Conservation (phyloP, 2,329 filamentous ascomycete genomes). For the Graphilbum ipis-grandicollis region DNA sequence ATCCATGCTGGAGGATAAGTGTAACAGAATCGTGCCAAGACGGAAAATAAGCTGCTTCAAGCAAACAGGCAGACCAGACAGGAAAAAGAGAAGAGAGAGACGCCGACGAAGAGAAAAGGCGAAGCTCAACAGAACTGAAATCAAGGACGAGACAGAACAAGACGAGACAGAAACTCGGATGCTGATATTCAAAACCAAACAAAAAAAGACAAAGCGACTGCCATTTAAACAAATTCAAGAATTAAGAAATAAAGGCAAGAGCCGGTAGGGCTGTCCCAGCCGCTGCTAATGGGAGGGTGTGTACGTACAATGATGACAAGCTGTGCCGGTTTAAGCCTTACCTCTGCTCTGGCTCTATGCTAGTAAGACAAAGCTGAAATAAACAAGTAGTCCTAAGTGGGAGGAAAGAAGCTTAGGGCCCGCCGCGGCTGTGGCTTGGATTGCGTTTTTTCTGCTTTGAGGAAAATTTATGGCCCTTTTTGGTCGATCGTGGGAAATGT, state of each 20-base stretch:
- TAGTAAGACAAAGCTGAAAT: no score
- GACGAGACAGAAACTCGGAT: neutral
- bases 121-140: neutral
- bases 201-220: neutral
- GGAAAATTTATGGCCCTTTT: no score
- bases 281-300: no score
- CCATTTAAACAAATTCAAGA: no score
- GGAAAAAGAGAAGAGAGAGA: neutral
- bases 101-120: neutral
- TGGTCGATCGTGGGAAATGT: no score
- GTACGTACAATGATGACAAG: neutral
- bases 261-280: neutral
- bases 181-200: neutral
- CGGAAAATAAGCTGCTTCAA: neutral
- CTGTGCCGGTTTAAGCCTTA: no score
- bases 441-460: no score
- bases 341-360: no score
- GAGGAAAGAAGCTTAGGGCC: no score
- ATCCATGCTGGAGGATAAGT: conserved; percentile 12
- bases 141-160: neutral
- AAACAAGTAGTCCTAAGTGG: no score
- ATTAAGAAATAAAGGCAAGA: neutral
- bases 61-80: neutral
- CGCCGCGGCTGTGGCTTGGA: no score
- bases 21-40: neutral